Conservation (phyloP, 2,329 filamentous ascomycete genomes). For the Aspergillaceae sp. region DNA sequence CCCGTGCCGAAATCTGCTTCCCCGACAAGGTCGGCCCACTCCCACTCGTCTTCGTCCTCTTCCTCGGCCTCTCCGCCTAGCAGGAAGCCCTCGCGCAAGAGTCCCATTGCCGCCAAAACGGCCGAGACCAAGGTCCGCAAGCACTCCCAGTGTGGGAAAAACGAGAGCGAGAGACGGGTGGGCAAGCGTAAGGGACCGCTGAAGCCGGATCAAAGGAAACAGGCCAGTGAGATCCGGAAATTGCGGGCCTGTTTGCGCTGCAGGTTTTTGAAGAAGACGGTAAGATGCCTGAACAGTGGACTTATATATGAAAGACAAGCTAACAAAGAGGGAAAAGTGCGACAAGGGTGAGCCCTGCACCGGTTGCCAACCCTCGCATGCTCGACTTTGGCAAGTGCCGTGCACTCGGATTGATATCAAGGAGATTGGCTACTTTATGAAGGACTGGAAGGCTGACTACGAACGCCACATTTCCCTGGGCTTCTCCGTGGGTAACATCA, state of each 20-base stretch:
- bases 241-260: slow-evolving; percentile 86
- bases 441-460: slow-evolving; percentile 97
- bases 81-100: slow-evolving; percentile 61
- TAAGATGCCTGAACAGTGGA: slow-evolving; percentile 14
- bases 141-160: slow-evolving; percentile 62
- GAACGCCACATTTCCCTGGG: slow-evolving; percentile 80
- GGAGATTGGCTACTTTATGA: slow-evolving; percentile 97
- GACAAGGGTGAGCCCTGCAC: slow-evolving; percentile 95
- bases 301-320: background rate
- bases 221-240: slow-evolving; percentile 94
- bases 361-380: slow-evolving; percentile 91
- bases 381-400: slow-evolving; percentile 91
- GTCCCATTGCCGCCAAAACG: slow-evolving; percentile 67
- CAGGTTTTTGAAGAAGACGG: slow-evolving; percentile 97
- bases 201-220: slow-evolving; percentile 86
- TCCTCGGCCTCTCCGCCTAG: slow-evolving; percentile 58
- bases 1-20: slow-evolving; percentile 45
- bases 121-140: slow-evolving; percentile 79
- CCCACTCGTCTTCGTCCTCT: slow-evolving; percentile 28
- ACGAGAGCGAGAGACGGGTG: slow-evolving; percentile 87
- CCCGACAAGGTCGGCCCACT: slow-evolving; percentile 47
- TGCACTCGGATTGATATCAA: slow-evolving; percentile 98
- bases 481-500: slow-evolving; percentile 90
- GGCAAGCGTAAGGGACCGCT: slow-evolving; percentile 83
- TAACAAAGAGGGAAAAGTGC: slow-evolving; percentile 41